These are phyloP conservation scores for Porphyrellus cyaneotinctus DNA, from an alignment of 768 basidiomycete species.

Conservation along the genomic window DNA sequence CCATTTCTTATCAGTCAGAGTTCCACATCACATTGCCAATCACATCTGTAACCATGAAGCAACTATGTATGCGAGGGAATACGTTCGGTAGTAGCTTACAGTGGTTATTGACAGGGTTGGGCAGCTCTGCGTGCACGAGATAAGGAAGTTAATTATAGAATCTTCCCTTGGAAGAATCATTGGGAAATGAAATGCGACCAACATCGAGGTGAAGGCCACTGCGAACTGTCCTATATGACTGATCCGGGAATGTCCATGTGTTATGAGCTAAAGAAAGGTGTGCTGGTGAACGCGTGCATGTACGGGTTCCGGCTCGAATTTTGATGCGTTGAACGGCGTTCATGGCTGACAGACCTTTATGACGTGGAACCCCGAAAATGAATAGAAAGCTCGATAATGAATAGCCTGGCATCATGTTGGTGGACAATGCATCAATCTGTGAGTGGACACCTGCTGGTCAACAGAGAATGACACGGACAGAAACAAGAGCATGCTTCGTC, in stretches of 20 bases:
- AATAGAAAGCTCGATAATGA: background rate
- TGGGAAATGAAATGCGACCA: too few species aligned
- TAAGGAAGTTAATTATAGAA: conserved; percentile 1
- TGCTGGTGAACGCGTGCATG: too few species aligned
- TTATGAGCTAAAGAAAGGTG: background rate
- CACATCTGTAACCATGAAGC: background rate
- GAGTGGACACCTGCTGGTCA: background rate
- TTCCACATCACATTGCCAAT: too few species aligned
- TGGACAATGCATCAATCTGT: background rate
- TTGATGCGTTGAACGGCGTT: background rate
- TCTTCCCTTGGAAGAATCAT: background rate
- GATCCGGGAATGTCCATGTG: background rate
- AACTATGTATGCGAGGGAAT: background rate
- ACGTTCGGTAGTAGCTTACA: background rate
- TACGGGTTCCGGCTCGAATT: background rate
- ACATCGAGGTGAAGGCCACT: too few species aligned
- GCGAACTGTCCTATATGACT: background rate
- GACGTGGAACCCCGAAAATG: too few species aligned
- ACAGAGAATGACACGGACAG: background rate
- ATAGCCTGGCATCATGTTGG: background rate
- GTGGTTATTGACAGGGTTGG: background rate
- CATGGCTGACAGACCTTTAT: background rate
- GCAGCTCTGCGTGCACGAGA: background rate
- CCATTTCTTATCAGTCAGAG: too few species aligned
- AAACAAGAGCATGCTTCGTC: background rate